Evolutionary conservation across 1,284 basidiomycete genomes (phyloP).

Genomic region (Ustilago cynodontis): DNA sequence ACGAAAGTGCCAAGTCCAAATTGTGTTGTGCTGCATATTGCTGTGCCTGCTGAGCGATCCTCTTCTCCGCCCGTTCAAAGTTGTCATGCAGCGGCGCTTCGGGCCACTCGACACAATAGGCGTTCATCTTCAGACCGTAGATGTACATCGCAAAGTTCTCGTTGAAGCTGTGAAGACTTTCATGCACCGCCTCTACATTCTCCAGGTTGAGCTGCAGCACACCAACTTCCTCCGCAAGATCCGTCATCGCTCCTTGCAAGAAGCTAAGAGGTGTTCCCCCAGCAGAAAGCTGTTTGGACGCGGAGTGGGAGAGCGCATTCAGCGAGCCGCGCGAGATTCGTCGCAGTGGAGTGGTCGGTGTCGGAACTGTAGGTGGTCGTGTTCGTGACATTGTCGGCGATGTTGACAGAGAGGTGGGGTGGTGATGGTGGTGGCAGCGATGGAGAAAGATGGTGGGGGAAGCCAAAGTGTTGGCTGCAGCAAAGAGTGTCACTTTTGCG

Average conservation of each 20-base stretch:
- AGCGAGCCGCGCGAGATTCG: conserved; percentile 92
- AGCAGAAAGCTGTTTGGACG: conserved; percentile 67
- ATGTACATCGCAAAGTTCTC: conserved; percentile 92
- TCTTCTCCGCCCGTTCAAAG: conserved; percentile 57
- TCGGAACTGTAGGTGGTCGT: conserved; percentile 24
- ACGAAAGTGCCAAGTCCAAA: conserved; percentile 24
- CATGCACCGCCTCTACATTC: conserved; percentile 79
- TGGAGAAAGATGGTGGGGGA: no score
- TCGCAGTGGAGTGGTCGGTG: conserved; percentile 79
- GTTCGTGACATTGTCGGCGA: conserved; percentile 29
- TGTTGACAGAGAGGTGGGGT: background rate
- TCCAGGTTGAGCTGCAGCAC: conserved; percentile 81
- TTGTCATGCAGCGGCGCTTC: conserved; percentile 72
- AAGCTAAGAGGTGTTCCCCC: conserved; percentile 81
- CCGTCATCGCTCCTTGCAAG: conserved; percentile 83
- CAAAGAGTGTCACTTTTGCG: conserved; percentile 37
- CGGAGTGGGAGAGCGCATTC: conserved; percentile 78
- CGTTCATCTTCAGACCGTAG: conserved; percentile 93
- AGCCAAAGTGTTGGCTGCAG: background rate
- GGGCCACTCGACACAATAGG: conserved; percentile 89
- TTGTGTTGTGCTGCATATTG: conserved; percentile 47
- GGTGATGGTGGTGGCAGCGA: conserved; percentile 8
- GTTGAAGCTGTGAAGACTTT: conserved; percentile 86
- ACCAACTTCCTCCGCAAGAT: conserved; percentile 88
- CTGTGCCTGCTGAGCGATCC: conserved; percentile 51